phyloP scores from a whole-genome alignment of 2,329 filamentous ascomycete species.

The Colletotrichum noveboracense region DNA sequence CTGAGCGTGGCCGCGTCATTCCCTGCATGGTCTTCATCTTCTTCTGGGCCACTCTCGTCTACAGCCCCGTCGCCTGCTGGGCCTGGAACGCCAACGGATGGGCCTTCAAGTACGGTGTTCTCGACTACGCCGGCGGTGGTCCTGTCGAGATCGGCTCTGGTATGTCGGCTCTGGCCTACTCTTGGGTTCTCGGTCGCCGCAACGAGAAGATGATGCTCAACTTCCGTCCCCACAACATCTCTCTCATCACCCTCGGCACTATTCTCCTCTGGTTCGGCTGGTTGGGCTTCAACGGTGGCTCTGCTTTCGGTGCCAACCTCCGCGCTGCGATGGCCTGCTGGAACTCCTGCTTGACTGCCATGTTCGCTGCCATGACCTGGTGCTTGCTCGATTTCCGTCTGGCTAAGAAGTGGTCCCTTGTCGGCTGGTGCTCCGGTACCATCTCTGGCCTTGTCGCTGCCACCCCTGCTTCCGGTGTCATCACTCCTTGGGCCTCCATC shows the following conservation, averaged over 20 bases:
- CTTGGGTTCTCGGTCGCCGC: conserved; percentile 90
- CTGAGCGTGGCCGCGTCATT: conserved; percentile 90
- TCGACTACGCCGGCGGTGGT: conserved; percentile 95
- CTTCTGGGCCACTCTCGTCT: conserved; percentile 95
- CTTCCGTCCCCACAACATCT: conserved; percentile 99
- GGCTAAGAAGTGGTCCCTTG: conserved; percentile 89
- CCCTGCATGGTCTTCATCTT: conserved; percentile 96
- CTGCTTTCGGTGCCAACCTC: conserved; percentile 90
- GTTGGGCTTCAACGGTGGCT: conserved; percentile 98
- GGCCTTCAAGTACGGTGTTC: conserved; percentile 87
- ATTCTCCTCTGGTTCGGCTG: conserved; percentile 98
- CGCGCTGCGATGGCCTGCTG: conserved; percentile 96
- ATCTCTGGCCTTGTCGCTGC: conserved; percentile 75
- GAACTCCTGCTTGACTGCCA: conserved; percentile 94
- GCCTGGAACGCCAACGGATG: conserved; percentile 95
- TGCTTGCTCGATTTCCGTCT: conserved; percentile 94
- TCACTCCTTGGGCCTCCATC: conserved; percentile 71
- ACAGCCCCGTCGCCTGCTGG: conserved; percentile 97
- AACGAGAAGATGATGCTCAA: conserved; percentile 99
- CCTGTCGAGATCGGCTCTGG: conserved; percentile 98
- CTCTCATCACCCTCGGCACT: conserved; percentile 93
- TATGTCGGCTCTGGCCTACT: conserved; percentile 92
- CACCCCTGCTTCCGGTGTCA: conserved; percentile 72
- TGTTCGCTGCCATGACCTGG: conserved; percentile 93
- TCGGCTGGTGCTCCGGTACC: conserved; percentile 75